phyloP scores from a whole-genome alignment of 805 yeast genomes.

The Sporopachydermia lactativora region DNA sequence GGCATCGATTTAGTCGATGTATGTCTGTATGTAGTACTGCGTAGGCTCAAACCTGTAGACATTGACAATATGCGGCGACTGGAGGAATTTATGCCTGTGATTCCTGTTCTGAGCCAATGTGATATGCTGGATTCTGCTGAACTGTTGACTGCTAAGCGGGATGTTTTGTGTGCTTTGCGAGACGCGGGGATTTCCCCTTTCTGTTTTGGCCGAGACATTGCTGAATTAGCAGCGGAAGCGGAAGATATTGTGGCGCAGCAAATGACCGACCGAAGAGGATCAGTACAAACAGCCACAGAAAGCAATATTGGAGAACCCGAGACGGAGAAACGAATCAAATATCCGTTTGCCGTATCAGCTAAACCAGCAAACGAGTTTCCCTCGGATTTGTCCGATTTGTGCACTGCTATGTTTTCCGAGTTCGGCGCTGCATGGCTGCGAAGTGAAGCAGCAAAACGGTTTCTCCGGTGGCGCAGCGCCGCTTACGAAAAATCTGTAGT shows the following conservation, averaged over 20 bases:
- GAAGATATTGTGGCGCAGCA: slow-evolving; percentile 2
- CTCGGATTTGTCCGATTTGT: slow-evolving; percentile 11
- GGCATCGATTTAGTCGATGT: slow-evolving; percentile 14
- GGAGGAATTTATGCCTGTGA: slow-evolving; percentile 11
- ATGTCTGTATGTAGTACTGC: slow-evolving; percentile 11
- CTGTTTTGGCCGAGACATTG: slow-evolving; percentile 9
- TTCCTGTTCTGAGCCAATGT: slow-evolving; percentile 12
- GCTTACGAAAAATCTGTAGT: not conserved
- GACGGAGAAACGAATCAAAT: not conserved
- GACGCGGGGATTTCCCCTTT: slow-evolving; percentile 11
- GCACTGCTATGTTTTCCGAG: slow-evolving; percentile 13
- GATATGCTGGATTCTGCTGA: slow-evolving; percentile 8
- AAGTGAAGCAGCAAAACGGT: slow-evolving; percentile 12
- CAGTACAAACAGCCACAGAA: not conserved
- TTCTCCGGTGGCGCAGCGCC: slow-evolving; percentile 12
- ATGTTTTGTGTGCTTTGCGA: slow-evolving; percentile 8
- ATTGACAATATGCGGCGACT: slow-evolving; percentile 9
- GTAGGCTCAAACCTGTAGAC: slow-evolving; percentile 9
- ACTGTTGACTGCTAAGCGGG: slow-evolving; percentile 8
- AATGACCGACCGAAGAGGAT: not conserved
- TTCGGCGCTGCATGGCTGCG: slow-evolving; percentile 15
- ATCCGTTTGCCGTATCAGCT: slow-evolving; percentile 6
- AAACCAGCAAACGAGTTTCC: slow-evolving; percentile 13
- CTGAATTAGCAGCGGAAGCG: slow-evolving; percentile 9
- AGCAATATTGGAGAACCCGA: too few species aligned